Conservation (phyloP, 2,329 filamentous ascomycete species). For the Tolypocladium cylindrosporum region DNA sequence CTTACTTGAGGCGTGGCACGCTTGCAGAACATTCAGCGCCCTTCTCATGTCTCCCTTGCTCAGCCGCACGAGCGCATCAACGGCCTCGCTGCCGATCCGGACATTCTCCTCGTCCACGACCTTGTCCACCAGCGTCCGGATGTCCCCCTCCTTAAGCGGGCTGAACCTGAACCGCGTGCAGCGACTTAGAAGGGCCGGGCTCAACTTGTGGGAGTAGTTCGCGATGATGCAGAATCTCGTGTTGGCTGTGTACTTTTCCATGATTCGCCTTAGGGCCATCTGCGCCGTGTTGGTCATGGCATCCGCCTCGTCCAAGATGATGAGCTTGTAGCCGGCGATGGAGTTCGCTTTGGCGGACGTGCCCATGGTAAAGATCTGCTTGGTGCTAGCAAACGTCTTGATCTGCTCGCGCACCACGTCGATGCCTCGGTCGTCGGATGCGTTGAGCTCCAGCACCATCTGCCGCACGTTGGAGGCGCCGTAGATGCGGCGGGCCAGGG, state of each 20-base stretch:
- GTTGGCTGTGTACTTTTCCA: constrained; percentile 99
- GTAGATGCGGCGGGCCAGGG: constrained; percentile 87
- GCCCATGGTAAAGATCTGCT: constrained; percentile 81
- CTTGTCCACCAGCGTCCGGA: constrained; percentile 74
- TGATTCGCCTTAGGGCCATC: constrained; percentile 92
- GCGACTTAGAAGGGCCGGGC: constrained; percentile 79
- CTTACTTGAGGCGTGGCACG: constrained; percentile 86
- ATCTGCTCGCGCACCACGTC: constrained; percentile 98
- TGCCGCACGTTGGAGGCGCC: constrained; percentile 87
- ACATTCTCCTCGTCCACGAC: constrained; percentile 83
- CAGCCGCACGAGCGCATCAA: constrained; percentile 72
- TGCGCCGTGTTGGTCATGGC: constrained; percentile 99
- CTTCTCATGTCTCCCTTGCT: constrained; percentile 95
- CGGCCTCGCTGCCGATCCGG: constrained; percentile 70
- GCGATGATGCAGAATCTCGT: constrained; percentile 97
- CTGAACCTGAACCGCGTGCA: constrained; percentile 95
- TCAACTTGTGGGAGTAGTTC: constrained; percentile 97
- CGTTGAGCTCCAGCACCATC: constrained; percentile 97
- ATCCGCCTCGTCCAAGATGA: constrained; percentile 97
- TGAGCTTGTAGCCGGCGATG: constrained; percentile 81
- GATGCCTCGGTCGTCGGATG: constrained; percentile 93
- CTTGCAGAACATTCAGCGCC: constrained; percentile 89
- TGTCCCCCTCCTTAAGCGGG: constrained; percentile 81
- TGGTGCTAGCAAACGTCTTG: constrained; percentile 97
- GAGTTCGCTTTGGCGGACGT: constrained; percentile 32